phyloP scores from a whole-genome alignment of 257 asterid genomes.

The Solanum piurae region DNA sequence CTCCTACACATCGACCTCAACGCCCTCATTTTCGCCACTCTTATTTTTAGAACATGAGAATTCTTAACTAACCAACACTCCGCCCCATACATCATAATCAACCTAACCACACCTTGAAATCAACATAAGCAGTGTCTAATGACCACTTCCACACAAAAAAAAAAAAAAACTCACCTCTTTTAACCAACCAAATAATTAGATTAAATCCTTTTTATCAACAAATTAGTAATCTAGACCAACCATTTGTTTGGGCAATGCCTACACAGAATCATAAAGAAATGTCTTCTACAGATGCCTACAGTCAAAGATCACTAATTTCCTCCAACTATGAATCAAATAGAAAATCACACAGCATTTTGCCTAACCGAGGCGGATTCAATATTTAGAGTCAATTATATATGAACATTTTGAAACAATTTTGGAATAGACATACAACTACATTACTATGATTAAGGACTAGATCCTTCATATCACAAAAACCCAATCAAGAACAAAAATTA shows the following conservation, averaged over 20 bases:
- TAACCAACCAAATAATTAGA: not conserved
- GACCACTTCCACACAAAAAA: not conserved
- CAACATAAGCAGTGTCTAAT: not conserved
- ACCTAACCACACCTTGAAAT: not conserved
- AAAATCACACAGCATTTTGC: not conserved
- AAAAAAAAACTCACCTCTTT: not conserved
- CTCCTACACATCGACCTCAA: not conserved
- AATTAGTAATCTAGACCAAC: not conserved
- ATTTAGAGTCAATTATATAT: not conserved
- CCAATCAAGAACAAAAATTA: not conserved
- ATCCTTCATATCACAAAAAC: not conserved
- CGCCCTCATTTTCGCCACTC: not conserved
- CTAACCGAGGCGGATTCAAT: not conserved
- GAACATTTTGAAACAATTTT: not conserved
- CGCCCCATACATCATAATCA: not conserved
- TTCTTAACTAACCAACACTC: not conserved
- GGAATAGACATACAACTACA: not conserved
- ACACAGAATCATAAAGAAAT: not conserved
- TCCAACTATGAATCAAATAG: not conserved
- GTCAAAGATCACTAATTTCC: not conserved
- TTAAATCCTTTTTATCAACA: not conserved
- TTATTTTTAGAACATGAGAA: not conserved
- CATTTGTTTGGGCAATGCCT: not conserved
- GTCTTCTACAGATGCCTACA: not conserved
- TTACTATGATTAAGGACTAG: not conserved